These are phyloP conservation scores for Cokeromyces recurvatus DNA, from an alignment of 371 early-diverging fungal genomes.

Conservation along the genomic window DNA sequence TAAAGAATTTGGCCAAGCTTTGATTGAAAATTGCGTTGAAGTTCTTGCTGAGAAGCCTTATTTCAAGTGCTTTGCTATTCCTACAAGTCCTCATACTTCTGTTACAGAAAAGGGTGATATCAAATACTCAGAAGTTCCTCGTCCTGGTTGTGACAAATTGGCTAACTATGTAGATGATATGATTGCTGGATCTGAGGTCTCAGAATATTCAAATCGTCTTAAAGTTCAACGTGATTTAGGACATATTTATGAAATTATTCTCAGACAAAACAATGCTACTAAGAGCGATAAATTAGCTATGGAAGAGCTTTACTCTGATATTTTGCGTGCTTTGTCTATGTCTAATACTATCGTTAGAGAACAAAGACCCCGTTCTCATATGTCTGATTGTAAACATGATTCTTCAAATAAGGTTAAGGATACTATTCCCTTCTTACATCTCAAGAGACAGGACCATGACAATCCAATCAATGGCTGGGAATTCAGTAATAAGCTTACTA, in stretches of 20 bases:
- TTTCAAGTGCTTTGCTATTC: slow-evolving; percentile 78
- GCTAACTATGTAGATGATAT: slow-evolving; percentile 70
- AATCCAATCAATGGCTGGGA: slow-evolving; percentile 66
- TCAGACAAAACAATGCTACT: slow-evolving; percentile 71
- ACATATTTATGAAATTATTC: slow-evolving; percentile 76
- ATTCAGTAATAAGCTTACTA: slow-evolving; percentile 66
- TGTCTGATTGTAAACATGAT: slow-evolving; percentile 48
- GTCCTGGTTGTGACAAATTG: slow-evolving; percentile 62
- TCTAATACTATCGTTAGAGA: slow-evolving; percentile 63
- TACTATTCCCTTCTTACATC: slow-evolving; percentile 76
- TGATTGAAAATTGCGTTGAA: slow-evolving; percentile 86
- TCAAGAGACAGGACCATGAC: slow-evolving; percentile 60
- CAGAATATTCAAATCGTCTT: slow-evolving; percentile 67
- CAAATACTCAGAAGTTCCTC: slow-evolving; percentile 75
- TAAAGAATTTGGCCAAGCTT: slow-evolving; percentile 73
- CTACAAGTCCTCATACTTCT: slow-evolving; percentile 79
- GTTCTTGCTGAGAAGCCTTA: slow-evolving; percentile 75
- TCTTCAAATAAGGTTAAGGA: slow-evolving; percentile 53
- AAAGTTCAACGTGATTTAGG: slow-evolving; percentile 75
- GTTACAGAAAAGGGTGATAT: slow-evolving; percentile 81
- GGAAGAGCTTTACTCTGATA: slow-evolving; percentile 68
- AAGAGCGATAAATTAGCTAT: slow-evolving; percentile 68
- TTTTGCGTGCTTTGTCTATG: slow-evolving; percentile 72
- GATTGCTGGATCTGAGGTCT: slow-evolving; percentile 67
- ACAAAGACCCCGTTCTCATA: slow-evolving; percentile 44